Conservation (phyloP, 257 asterid genomes). For the Handroanthus guayacan region DNA sequence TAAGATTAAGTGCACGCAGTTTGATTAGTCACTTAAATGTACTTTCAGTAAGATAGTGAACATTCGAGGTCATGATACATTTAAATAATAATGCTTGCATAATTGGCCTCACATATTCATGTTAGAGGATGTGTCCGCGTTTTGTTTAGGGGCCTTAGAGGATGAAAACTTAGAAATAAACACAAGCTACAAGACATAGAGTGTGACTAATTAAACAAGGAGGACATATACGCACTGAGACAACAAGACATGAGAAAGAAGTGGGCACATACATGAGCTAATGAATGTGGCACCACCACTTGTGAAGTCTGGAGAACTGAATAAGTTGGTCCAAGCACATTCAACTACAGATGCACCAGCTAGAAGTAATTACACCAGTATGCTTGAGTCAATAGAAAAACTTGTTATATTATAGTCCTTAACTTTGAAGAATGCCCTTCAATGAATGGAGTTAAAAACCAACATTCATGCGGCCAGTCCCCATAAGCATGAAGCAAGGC, state of each 20-base stretch:
- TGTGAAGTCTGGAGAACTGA: not conserved
- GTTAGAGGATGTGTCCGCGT: not conserved
- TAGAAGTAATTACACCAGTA: not conserved
- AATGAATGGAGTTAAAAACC: not conserved
- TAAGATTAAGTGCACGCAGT: not conserved
- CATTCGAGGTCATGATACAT: not conserved
- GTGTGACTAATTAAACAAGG: too few species aligned
- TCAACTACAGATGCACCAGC: not conserved
- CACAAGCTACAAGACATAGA: not conserved
- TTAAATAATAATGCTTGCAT: not conserved
- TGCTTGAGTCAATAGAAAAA: not conserved
- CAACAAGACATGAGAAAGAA: not conserved
- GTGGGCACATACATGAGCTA: not conserved
- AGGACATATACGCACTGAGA: not conserved
- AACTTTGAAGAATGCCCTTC: not conserved
- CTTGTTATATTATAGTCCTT: not conserved
- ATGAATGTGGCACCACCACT: not conserved
- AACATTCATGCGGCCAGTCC: not conserved
- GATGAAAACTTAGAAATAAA: not conserved
- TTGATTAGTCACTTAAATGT: not conserved
- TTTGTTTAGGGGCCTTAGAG: not conserved
- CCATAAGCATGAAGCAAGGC: not conserved
- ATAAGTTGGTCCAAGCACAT: not conserved
- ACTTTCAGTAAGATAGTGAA: not conserved
- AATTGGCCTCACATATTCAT: constrained; percentile 8